phyloP scores from a whole-genome alignment of 2,329 filamentous ascomycete genomes.

The Cryoendolithus antarcticus region DNA sequence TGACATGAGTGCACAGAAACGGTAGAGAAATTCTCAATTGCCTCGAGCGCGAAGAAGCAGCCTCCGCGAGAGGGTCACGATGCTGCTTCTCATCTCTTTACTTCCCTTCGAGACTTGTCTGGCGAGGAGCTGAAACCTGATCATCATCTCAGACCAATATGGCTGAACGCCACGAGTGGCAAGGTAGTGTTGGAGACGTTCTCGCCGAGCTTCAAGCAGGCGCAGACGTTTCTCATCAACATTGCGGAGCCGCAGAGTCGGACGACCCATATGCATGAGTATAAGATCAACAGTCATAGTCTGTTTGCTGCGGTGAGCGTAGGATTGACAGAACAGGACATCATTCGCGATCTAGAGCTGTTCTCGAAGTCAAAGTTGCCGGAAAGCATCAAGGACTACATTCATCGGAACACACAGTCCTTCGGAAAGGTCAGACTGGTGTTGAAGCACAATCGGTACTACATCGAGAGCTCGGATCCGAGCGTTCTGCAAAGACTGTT shows the following conservation, averaged over 20 bases:
- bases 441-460: slow-evolving; percentile 87
- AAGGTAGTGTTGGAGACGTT: slow-evolving; percentile 92
- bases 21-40: slow-evolving; percentile 42
- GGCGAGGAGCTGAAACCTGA: slow-evolving; percentile 74
- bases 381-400: slow-evolving; percentile 66
- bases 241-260: slow-evolving; percentile 88
- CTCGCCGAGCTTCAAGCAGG: slow-evolving; percentile 71
- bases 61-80: slow-evolving; percentile 30
- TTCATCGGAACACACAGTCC: slow-evolving; percentile 69
- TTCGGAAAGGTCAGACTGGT: slow-evolving; percentile 96
- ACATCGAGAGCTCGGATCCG: slow-evolving; percentile 82
- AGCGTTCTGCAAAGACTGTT: slow-evolving; percentile 77
- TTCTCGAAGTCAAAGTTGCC: slow-evolving; percentile 84
- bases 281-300: slow-evolving; percentile 80
- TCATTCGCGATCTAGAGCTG: slow-evolving; percentile 75
- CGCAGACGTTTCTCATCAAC: slow-evolving; percentile 89
- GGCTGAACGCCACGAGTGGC: slow-evolving; percentile 80
- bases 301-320: slow-evolving; percentile 92
- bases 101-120: slow-evolving; percentile 62
- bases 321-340: slow-evolving; percentile 78
- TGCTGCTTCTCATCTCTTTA: slow-evolving; percentile 43
- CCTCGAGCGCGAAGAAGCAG: slow-evolving; percentile 35
- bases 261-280: slow-evolving; percentile 86
- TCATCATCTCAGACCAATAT: slow-evolving; percentile 78
- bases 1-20: slow-evolving; percentile 22